phyloP scores from a whole-genome alignment of 768 basidiomycete species.

The Cystofilobasidium bisporidii region DNA sequence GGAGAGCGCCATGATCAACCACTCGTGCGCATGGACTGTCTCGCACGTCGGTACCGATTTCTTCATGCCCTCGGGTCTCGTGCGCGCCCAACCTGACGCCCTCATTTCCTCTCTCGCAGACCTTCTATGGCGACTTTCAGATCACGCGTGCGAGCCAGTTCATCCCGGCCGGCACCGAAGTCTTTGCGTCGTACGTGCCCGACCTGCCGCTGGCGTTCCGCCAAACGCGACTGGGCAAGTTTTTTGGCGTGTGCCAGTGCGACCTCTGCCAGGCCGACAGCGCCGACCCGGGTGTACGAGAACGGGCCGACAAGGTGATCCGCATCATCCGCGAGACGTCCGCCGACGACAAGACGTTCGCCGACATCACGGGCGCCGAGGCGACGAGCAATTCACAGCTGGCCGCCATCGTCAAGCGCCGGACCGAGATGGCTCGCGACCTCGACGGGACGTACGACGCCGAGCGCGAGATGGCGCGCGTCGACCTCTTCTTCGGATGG shows the following conservation, averaged over 20 bases:
- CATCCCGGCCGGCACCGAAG: slow-evolving; percentile 10
- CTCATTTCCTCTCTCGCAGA: too few relatives aligned
- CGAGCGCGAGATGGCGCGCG: not conserved
- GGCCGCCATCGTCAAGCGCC: not conserved
- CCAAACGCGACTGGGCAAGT: slow-evolving; percentile 17
- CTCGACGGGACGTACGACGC: slow-evolving; percentile 16
- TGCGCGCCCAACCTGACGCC: too few relatives aligned
- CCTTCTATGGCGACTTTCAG: slow-evolving; percentile 23
- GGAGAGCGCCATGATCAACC: slow-evolving; percentile 22
- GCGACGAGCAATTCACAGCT: slow-evolving; percentile 5
- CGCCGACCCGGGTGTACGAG: slow-evolving; percentile 1
- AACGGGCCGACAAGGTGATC: slow-evolving; percentile 13
- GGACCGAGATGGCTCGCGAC: not conserved
- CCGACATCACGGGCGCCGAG: not conserved
- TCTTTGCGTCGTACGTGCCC: slow-evolving; percentile 24
- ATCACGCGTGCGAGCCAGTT: slow-evolving; percentile 9
- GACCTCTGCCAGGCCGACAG: slow-evolving; percentile 14
- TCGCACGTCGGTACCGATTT: too few relatives aligned
- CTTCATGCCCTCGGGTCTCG: too few relatives aligned
- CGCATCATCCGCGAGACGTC: slow-evolving; percentile 9
- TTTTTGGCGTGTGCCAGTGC: slow-evolving; percentile 20
- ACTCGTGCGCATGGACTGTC: slow-evolving; percentile 19
- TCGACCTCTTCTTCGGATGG: slow-evolving; percentile 17
- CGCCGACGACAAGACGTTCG: not conserved
- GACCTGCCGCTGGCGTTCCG: slow-evolving; percentile 24